Conservation (phyloP, 2,329 filamentous ascomycete genomes). For the Dactylellina sp. region DNA sequence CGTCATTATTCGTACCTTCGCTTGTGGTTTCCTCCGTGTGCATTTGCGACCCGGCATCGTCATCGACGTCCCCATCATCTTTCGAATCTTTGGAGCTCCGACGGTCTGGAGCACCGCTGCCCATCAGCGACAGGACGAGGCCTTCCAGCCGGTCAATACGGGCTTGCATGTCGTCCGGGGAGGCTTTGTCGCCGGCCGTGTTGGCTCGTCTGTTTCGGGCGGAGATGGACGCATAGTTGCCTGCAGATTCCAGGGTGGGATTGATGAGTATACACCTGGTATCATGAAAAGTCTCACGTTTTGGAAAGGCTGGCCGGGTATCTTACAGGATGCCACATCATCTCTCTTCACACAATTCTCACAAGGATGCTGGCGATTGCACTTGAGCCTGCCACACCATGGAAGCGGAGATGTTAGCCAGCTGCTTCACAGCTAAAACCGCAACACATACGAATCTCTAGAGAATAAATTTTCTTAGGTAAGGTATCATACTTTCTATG, state of each 20-base stretch:
- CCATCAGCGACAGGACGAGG: conserved; percentile 92
- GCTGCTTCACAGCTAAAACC: background rate
- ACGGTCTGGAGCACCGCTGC: conserved; percentile 63
- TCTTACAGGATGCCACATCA: conserved; percentile 80
- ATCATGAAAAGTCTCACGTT: conserved; percentile 25
- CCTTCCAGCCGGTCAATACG: conserved; percentile 95
- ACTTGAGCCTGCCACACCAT: conserved; percentile 76
- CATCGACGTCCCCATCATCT: conserved; percentile 69
- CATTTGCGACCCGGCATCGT: conserved; percentile 67
- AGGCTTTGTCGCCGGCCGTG: conserved; percentile 57
- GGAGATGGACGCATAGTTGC: conserved; percentile 53
- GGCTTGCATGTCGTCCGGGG: conserved; percentile 96
- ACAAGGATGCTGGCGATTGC: conserved; percentile 89
- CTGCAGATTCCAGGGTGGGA: conserved; percentile 9
- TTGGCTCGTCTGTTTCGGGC: conserved; percentile 54
- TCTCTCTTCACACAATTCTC: conserved; percentile 93
- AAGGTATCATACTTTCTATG: conserved; percentile 59
- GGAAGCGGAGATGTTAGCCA: conserved; percentile 18
- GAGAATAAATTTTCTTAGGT: too few species aligned
- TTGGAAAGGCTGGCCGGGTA: too few species aligned
- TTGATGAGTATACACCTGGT: conserved; percentile 28
- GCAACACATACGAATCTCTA: conserved; percentile 48
- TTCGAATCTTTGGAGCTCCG: conserved; percentile 63
- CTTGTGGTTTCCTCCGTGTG: conserved; percentile 58
- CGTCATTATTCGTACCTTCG: conserved; percentile 61